phyloP scores from a whole-genome alignment of 371 early-diverging fungal genomes.

The Mucor sp. region DNA sequence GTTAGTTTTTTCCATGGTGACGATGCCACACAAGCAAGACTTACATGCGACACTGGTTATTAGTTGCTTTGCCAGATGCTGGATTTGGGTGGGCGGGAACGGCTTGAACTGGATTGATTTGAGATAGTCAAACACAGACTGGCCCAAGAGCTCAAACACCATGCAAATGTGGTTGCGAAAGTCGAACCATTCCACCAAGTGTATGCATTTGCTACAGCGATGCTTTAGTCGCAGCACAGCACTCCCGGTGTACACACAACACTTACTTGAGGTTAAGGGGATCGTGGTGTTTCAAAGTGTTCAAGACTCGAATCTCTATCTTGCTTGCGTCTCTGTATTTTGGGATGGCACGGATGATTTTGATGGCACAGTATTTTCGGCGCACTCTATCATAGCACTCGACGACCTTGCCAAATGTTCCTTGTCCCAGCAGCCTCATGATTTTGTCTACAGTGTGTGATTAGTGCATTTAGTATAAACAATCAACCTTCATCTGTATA shows the following conservation, averaged over 20 bases:
- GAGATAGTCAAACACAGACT: conserved; percentile 90
- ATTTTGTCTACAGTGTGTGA: conserved; percentile 65
- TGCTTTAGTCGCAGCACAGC: background rate
- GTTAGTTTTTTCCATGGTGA: background rate
- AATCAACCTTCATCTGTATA: background rate
- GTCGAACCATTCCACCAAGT: conserved; percentile 79
- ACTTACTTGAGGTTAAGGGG: conserved; percentile 64
- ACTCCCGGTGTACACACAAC: background rate
- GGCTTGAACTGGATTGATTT: conserved; percentile 87
- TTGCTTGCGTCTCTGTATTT: conserved; percentile 94
- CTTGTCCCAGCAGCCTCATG: conserved; percentile 86
- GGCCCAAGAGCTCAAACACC: conserved; percentile 91
- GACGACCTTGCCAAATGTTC: conserved; percentile 96
- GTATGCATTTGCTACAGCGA: conserved; percentile 65
- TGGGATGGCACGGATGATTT: conserved; percentile 90
- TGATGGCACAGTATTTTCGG: conserved; percentile 66
- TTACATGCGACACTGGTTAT: conserved; percentile 77
- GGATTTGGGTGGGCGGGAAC: conserved; percentile 82
- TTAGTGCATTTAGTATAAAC: background rate
- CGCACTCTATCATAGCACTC: conserved; percentile 76
- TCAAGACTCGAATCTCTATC: conserved; percentile 86
- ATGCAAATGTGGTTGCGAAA: conserved; percentile 93
- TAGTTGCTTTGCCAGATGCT: conserved; percentile 76
- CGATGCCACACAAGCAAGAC: background rate
- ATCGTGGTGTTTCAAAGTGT: conserved; percentile 75